phyloP scores from a whole-genome alignment of 2,329 filamentous ascomycete genomes.

The Tympanopsis confertula region DNA sequence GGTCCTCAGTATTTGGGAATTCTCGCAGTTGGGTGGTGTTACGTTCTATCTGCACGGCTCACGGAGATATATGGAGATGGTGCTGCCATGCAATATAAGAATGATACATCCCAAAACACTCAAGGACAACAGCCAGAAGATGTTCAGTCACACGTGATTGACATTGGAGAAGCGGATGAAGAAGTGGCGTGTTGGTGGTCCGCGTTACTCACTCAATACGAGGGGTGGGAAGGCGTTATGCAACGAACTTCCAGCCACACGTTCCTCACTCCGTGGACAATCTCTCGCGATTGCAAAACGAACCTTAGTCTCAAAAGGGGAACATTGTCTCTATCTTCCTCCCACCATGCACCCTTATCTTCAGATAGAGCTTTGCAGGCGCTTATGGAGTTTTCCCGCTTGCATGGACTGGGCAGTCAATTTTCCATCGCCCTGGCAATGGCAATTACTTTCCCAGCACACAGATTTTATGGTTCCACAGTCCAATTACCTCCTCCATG shows the following conservation, averaged over 20 bases:
- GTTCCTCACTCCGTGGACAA: not conserved
- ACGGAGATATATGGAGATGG: not conserved
- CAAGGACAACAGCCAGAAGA: not conserved
- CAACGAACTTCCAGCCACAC: not conserved
- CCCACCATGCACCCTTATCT: not conserved
- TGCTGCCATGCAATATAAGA: not conserved
- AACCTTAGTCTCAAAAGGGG: not conserved
- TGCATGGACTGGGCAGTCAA: not conserved
- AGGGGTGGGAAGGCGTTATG: not conserved
- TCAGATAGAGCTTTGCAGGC: not conserved
- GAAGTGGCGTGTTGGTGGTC: not conserved
- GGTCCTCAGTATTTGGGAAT: not conserved
- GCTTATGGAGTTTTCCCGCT: not conserved
- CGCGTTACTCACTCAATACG: not conserved
- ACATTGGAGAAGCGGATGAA: not conserved
- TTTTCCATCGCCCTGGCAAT: not conserved
- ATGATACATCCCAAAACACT: not conserved
- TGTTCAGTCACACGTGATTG: not conserved
- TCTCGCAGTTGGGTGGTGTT: not conserved
- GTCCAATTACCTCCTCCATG: not conserved
- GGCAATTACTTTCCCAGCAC: not conserved
- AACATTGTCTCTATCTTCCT: not conserved
- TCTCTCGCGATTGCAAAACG: not conserved
- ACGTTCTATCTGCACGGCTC: not conserved
- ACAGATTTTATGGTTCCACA: not conserved